phyloP scores from a whole-genome alignment of 2,329 filamentous ascomycete genomes.

The Penicillium sp. region DNA sequence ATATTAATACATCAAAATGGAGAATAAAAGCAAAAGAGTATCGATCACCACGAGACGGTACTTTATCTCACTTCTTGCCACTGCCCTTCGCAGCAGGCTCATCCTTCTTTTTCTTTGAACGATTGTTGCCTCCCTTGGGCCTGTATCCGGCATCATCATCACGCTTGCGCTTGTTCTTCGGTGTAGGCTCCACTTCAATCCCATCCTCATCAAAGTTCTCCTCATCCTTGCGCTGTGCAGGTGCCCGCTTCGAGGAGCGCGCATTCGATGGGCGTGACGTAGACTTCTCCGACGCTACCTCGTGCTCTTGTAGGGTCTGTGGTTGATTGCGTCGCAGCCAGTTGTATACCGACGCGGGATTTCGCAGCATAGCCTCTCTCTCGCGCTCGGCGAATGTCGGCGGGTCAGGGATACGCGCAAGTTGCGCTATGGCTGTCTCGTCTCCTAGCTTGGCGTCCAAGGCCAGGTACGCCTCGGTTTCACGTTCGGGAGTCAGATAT shows the following conservation, averaged over 20 bases:
- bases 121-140: constrained; percentile 48
- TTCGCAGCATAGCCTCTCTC: constrained; percentile 63
- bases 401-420: constrained; percentile 43
- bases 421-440: constrained; percentile 54
- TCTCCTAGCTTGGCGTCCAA: constrained; percentile 45
- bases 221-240: constrained; percentile 43
- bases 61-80: constrained; percentile 29
- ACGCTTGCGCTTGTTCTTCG: constrained; percentile 50
- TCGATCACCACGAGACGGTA: not conserved
- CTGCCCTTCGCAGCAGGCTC: constrained; percentile 37
- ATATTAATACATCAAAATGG: constrained; percentile 18
- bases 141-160: constrained; percentile 51
- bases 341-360: constrained; percentile 91
- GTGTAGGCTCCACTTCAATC: constrained; percentile 38
- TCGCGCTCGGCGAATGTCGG: constrained; percentile 53
- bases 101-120: constrained; percentile 45
- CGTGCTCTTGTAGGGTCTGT: constrained; percentile 76
- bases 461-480: constrained; percentile 45
- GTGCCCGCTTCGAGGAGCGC: constrained; percentile 45
- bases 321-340: constrained; percentile 88
- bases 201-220: constrained; percentile 48
- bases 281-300: constrained; percentile 49
- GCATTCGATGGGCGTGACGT: constrained; percentile 41
- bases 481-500: constrained; percentile 47
- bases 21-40: constrained; percentile 1